Base-by-base conservation (phyloP, 73 alveolate genomes). In the Stentor coeruleus region DNA sequence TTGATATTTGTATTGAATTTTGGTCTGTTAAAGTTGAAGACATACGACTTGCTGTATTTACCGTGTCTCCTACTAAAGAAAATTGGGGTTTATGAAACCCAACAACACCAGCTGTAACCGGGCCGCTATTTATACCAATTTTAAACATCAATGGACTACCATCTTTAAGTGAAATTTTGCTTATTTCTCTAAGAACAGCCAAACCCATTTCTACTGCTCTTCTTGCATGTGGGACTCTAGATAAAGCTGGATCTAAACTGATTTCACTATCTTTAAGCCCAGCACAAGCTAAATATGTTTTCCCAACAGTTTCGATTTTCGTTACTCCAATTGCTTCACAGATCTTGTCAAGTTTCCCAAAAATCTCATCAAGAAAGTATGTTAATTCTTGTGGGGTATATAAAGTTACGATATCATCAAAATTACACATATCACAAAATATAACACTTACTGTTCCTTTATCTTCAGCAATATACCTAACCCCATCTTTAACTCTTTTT, bases 61-160 rank as follows among this genome's bases (percentile, higher is more conserved):
- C 99, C 26, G 99, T 95, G 89, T 97, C 99, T 28, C 99, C 99
- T 35, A 98, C 94, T 42, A 98, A 88, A 38, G 99, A 92, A 90
- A 97, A 98, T 82, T 97, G 96, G 0, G 99, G 99, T 66, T 95
- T 92, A 81, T 96, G 98, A 40, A 89, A 93, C 3, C 99, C 99
- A 4, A 98, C 98, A 38, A 97, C 99, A 3, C 99, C 99, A 3
- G 99, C 96, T 39, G 96, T 92, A 3, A 97, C 99, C 73, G 93
- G 87, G 26, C 99, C 99, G 58, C 95, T 91, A 82, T 97, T 98
- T 74, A 97, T 92, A 33, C 99, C 99, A 4, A 97, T 95, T 94
- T 95, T 96, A 28, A 97, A 96, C 41, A 35, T 28, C 14, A 60
- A 35, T 11, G 20, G 11, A 26, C 37, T 60, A 28, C 80, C 80